Percentiles rank a stretch among this genome's conserved stretches.
These are phyloP conservation scores for Zopfochytrium polystomum DNA, from an alignment of 371 early-diverging fungal species.

Conservation along the genomic window DNA sequence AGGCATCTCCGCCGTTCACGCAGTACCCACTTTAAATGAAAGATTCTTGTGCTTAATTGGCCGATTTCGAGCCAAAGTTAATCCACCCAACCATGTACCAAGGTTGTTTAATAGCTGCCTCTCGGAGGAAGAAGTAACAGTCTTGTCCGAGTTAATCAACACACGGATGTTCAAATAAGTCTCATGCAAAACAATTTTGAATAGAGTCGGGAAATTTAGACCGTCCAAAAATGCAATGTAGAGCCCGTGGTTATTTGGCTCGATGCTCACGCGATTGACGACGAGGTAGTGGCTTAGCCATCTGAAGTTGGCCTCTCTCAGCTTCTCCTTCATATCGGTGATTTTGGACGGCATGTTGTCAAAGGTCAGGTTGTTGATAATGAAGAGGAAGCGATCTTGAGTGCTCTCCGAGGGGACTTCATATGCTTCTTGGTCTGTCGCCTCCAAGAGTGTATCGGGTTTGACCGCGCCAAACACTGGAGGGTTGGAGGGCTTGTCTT, in stretches of 20 bases:
- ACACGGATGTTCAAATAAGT: slow-evolving; percentile 82
- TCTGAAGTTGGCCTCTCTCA: slow-evolving; percentile 61
- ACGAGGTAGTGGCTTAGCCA: slow-evolving; percentile 94
- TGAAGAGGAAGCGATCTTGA: slow-evolving; percentile 92
- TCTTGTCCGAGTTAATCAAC: slow-evolving; percentile 88
- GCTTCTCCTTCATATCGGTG: slow-evolving; percentile 68
- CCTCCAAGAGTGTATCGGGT: slow-evolving; percentile 48
- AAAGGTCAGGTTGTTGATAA: slow-evolving; percentile 89
- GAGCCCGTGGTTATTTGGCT: slow-evolving; percentile 90
- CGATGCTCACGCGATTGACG: slow-evolving; percentile 89
- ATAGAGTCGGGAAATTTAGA: slow-evolving; percentile 51
- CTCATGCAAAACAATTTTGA: slow-evolving; percentile 77
- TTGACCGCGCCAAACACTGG: slow-evolving; percentile 63
- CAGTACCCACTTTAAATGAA: slow-evolving; percentile 73
- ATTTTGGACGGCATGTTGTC: slow-evolving; percentile 82
- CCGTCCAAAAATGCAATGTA: slow-evolving; percentile 77
- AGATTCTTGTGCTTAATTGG: slow-evolving; percentile 92
- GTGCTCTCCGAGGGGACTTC: slow-evolving; percentile 63
- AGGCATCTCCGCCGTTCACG: not conserved
- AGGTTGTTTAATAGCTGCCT: slow-evolving; percentile 87
- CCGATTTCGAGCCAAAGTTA: slow-evolving; percentile 88
- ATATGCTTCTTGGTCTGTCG: slow-evolving; percentile 21
- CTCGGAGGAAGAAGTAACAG: slow-evolving; percentile 84
- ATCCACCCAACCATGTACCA: slow-evolving; percentile 95
- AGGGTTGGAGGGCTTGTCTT: slow-evolving; percentile 22